Base-by-base conservation (phyloP, 1,139 yeast genomes). In the Lodderomyces elongisporus region DNA sequence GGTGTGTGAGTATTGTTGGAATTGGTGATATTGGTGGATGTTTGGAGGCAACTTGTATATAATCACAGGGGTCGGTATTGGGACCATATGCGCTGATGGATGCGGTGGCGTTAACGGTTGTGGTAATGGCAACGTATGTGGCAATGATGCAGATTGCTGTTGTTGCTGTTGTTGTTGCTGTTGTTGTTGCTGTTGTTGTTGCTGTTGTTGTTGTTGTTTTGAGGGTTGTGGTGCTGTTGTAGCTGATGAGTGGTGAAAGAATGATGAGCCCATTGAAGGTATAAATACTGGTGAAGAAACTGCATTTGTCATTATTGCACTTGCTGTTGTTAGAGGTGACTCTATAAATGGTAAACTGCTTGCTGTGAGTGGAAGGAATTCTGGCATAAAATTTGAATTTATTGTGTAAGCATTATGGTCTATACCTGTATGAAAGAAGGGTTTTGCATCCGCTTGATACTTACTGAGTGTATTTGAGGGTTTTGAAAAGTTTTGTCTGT, bases 401-500 rank as follows among this genome's bases (percentile, higher is more conserved):
- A n/a, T n/a, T n/a, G n/a, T n/a, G n/a, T n/a, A n/a, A n/a, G n/a
- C n/a, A n/a, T n/a, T n/a, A n/a, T n/a, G n/a, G n/a, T n/a, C n/a
- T n/a, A n/a, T n/a, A n/a, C n/a, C n/a, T n/a, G n/a, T n/a, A n/a
- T n/a, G n/a, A n/a, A n/a, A n/a, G n/a, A n/a, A n/a, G n/a, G n/a
- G n/a, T n/a, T n/a, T n/a, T n/a, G n/a, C n/a, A n/a, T n/a, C n/a
- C n/a, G n/a, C n/a, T n/a, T n/a, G n/a, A n/a, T n/a, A n/a, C n/a
- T n/a, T n/a, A n/a, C n/a, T n/a, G n/a, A n/a, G n/a, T n/a, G n/a
- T n/a, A n/a, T n/a, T n/a, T n/a, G n/a, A n/a, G n/a, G 40, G 20
- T 30, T 38, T 38, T 6, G 45, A 41, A 23, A 43, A 37, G 9
- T 33, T 35, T 14, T 47, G 46, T 30, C 39, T 44, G 24, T 36